Evolutionary conservation across 345 rosid species (phyloP), one percentile per base, ranked within the genome.

Genomic region (Brassica carinata): DNA sequence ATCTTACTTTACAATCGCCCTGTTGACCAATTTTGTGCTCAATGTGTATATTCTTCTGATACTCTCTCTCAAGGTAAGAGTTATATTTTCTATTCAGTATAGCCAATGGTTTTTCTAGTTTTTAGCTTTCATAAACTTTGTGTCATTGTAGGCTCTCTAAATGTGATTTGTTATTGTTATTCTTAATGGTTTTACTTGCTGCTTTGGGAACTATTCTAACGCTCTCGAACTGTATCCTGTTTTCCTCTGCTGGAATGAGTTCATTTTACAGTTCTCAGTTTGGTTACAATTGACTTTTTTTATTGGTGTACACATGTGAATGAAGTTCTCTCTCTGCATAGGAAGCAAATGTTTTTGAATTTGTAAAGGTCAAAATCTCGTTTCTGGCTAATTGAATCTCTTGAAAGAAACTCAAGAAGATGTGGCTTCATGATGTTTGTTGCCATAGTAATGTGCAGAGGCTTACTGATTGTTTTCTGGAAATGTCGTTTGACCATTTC

Each of bases 1-100:
- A 61, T 93, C 98, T 75, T 93, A 89, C 58, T 80, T 89, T 19
- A 89, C 58, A n/a, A 53, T 53, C 58, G 58, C 58, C 17, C 58
- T 53, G 18, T 53, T 53, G 58, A 53, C 58, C 58, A 53, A 14
- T 53, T 53, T 53, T 53, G 58, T 53, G 19, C 18, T 53, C 58
- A 53, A 53, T 53, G 58, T 53, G 58, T 53, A 53, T 53, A 53
- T 53, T 53, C 58, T 53, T 53, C 58, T 53, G 3, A 5, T 53
- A n/a, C 58, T 53, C 58, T 53, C 58, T 15, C 58, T 53, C 19
- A 53, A 53, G 58, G 58, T 53, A 53, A 53, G 58, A 53, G 19
- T 53, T n/a, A n/a, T 19, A 23, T 23, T 23, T 23, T 23, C 26
- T 34, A 6, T 34, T 34, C 38, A 4, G 1, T 34, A 4, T 34